Percentiles rank a stretch among this genome's conserved stretches.
These are phyloP conservation scores for Sporobolomyces pararoseus DNA, from an alignment of 768 basidiomycete species.

Conservation along the genomic window DNA sequence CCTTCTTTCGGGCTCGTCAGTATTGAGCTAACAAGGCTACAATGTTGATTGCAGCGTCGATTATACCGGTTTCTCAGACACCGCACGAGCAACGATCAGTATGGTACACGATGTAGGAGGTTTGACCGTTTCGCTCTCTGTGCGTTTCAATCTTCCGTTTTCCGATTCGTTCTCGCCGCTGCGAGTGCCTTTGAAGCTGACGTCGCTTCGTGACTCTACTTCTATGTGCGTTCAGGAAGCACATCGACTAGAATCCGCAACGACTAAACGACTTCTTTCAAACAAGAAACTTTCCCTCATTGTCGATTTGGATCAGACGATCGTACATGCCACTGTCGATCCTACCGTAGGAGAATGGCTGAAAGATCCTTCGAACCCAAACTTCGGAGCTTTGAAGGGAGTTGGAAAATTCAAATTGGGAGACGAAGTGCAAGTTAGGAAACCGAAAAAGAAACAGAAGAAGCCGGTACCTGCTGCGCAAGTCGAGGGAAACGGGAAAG, in stretches of 20 bases:
- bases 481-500: background rate
- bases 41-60: conserved; percentile 60
- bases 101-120: conserved; percentile 80
- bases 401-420: conserved; percentile 82
- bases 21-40: too few relatives aligned
- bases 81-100: conserved; percentile 78
- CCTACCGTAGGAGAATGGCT: conserved; percentile 99
- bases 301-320: conserved; percentile 97
- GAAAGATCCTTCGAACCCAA: conserved; percentile 75
- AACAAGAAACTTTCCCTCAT: conserved; percentile 82
- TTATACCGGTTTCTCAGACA: conserved; percentile 82
- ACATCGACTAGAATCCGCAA: conserved; percentile 76
- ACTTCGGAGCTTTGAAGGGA: conserved; percentile 85
- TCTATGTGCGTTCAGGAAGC: conserved; percentile 73
- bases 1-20: too few relatives aligned
- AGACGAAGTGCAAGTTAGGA: conserved; percentile 62
- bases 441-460: conserved; percentile 60
- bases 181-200: too few relatives aligned
- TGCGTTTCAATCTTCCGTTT: background rate
- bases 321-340: conserved; percentile 97
- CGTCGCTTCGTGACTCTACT: too few relatives aligned
- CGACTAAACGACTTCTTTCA: conserved; percentile 69
- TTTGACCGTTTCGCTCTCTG: conserved; percentile 27
- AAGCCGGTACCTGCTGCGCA: too few relatives aligned
- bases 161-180: background rate